Evolutionary conservation across 2,329 filamentous ascomycete species (phyloP).

Genomic region (Aspergillus neoniger): DNA sequence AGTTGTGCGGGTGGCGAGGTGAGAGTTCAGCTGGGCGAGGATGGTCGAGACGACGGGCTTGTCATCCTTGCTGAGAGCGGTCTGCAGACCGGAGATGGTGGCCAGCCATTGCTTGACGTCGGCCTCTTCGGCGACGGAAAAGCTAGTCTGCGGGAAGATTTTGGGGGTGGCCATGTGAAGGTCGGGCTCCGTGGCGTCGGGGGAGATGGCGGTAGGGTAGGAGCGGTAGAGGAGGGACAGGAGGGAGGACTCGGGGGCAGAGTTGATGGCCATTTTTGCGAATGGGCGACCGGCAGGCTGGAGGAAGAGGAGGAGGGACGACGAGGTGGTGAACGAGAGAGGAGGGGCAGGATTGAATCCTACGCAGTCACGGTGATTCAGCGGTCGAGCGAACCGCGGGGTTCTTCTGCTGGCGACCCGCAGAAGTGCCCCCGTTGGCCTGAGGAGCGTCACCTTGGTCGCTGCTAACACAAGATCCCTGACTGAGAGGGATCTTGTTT

Average conservation of each 20-base stretch:
- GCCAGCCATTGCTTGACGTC: conserved; percentile 89
- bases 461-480: conserved; percentile 18
- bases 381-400: conserved; percentile 19
- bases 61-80: conserved; percentile 52
- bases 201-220: conserved; percentile 43
- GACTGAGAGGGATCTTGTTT: conserved; percentile 16
- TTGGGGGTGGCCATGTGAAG: conserved; percentile 54
- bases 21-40: conserved; percentile 77
- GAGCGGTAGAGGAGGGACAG: conserved; percentile 49
- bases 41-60: conserved; percentile 61
- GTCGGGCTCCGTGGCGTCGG: conserved; percentile 45
- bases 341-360: conserved; percentile 27
- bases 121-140: conserved; percentile 75
- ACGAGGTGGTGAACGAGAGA: conserved; percentile 20
- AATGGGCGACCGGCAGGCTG: conserved; percentile 21
- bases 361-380: conserved; percentile 9
- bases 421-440: conserved; percentile 18
- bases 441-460: conserved; percentile 23
- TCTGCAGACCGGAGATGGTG: conserved; percentile 70
- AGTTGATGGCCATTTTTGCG: conserved; percentile 32
- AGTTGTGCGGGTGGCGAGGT: conserved; percentile 85
- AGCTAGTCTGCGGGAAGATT: conserved; percentile 70
- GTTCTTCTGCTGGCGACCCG: conserved; percentile 21
- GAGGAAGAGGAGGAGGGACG: neutral
- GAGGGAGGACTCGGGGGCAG: conserved; percentile 44